Evolutionary conservation across 2,329 filamentous ascomycete genomes (phyloP).

Genomic region (Simplicillium sp.): DNA sequence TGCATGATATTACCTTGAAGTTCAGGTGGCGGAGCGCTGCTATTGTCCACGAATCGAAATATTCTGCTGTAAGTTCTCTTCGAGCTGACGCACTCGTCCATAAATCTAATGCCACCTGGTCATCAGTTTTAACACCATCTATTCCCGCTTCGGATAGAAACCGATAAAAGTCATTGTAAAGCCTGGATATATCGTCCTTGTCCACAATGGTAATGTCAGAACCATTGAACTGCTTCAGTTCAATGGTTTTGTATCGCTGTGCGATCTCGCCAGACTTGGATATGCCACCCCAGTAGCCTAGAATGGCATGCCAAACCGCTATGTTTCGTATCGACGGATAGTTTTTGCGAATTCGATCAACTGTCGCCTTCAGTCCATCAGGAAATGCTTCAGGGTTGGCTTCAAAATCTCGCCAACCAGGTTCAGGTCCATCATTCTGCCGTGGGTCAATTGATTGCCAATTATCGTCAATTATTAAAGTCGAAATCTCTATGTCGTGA

Average conservation of each 20-base stretch:
- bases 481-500: conserved; percentile 68
- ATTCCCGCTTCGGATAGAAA: conserved; percentile 69
- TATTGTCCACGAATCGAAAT: conserved; percentile 80
- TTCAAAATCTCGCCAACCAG: conserved; percentile 75
- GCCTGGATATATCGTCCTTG: conserved; percentile 60
- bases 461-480: conserved; percentile 92
- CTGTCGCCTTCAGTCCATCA: conserved; percentile 61
- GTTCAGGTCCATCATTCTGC: conserved; percentile 35
- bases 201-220: conserved; percentile 60
- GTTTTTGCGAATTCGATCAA: conserved; percentile 57
- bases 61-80: conserved; percentile 61
- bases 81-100: conserved; percentile 60
- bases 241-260: conserved; percentile 66
- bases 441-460: conserved; percentile 67
- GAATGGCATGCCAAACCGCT: conserved; percentile 87
- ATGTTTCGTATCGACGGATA: conserved; percentile 72
- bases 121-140: conserved; percentile 87
- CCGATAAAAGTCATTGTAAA: conserved; percentile 86
- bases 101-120: conserved; percentile 80
- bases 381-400: conserved; percentile 75
- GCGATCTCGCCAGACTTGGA: conserved; percentile 66
- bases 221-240: conserved; percentile 40
- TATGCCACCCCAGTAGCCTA: conserved; percentile 88
- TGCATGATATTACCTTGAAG: conserved; percentile 77
- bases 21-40: conserved; percentile 70